A percentile compares a stretch with the other conserved stretches of the same genome.
Conservation (phyloP, 129 eudicot genomes). For the Glebionis coronaria region DNA sequence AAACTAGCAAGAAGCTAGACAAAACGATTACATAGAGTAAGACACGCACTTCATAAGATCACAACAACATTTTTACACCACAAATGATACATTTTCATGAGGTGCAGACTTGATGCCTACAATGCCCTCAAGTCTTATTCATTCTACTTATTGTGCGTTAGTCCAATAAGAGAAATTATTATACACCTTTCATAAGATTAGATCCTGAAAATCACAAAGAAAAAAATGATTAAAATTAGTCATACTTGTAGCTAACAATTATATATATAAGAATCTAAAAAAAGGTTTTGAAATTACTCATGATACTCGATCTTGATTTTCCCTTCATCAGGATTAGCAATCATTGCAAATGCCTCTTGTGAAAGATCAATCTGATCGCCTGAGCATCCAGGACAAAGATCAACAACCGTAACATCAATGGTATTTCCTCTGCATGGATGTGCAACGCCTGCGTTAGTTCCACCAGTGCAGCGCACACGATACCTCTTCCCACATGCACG, state of each 20-base stretch:
- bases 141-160: not conserved
- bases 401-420: constrained; percentile 37
- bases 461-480: constrained; percentile 18
- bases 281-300: constrained; percentile 14
- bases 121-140: not conserved
- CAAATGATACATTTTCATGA: not conserved
- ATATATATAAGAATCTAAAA: not conserved
- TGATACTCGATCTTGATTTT: constrained; percentile 31
- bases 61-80: not conserved
- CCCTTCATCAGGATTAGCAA: constrained; percentile 42
- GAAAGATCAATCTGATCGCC: constrained; percentile 42
- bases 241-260: not conserved
- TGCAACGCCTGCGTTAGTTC: constrained; percentile 25
- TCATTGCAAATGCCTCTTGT: constrained; percentile 36
- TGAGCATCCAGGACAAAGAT: constrained; percentile 44
- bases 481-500: constrained; percentile 26
- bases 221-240: not conserved
- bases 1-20: no score
- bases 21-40: no score
- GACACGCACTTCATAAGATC: no score
- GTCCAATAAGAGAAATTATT: not conserved
- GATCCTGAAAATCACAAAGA: constrained; percentile 21
- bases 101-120: not conserved
- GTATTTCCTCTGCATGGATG: constrained; percentile 33
- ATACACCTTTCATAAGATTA: not conserved